Base-by-base conservation (phyloP, 192 early-diverging fungal species). In the Neocallimastix lanati region DNA sequence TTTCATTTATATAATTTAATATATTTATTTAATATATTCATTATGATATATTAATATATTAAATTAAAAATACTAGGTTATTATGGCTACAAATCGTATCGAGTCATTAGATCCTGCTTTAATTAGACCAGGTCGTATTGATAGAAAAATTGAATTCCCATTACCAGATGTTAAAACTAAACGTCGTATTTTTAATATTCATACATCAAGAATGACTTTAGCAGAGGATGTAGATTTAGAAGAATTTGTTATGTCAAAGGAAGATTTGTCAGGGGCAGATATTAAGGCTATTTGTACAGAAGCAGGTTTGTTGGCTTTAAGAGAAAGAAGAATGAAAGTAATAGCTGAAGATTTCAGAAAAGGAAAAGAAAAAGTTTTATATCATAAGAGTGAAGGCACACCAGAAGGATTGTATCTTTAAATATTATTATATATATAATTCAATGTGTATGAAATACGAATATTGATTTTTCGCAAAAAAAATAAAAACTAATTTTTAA, bases 251-350 rank as follows among this genome's bases (percentile, higher is more conserved):
- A 98, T 96, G 96, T 94, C 96, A 14, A 99, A 99, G 86, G 98
- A 99, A 86, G 98, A 99, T 83, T 87, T 99, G 50, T 95, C 93
- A 77, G 98, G 98, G 77, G 98, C 98, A 27, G 98, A 99, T 86
- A 96, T 99, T 81, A 99, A 99, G 88, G 98, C 98, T 78, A 94
- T 99, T 80, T 99, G 98, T 87, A 98, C 98, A 12, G 98, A 99
- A 84, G 92, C 98, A 21, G 98, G 98, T 78, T 87, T 99, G 82
- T 85, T 99, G 79, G 98, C 98, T 28, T 86, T 99, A 78, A 92
- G 98, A 76, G 98, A 99, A 86, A 92, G 98, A 81, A 90, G 98
- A 78, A 99, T 99, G 98, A 96, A 93, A 85, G 98, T 99, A 27
- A 90, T 95, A 79, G 96, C 92, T 29, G 96, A 99, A 81, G 98